These are phyloP conservation scores for Penicillium brevicompactum DNA, from an alignment of 2,329 filamentous ascomycete species.

Conservation along the genomic window DNA sequence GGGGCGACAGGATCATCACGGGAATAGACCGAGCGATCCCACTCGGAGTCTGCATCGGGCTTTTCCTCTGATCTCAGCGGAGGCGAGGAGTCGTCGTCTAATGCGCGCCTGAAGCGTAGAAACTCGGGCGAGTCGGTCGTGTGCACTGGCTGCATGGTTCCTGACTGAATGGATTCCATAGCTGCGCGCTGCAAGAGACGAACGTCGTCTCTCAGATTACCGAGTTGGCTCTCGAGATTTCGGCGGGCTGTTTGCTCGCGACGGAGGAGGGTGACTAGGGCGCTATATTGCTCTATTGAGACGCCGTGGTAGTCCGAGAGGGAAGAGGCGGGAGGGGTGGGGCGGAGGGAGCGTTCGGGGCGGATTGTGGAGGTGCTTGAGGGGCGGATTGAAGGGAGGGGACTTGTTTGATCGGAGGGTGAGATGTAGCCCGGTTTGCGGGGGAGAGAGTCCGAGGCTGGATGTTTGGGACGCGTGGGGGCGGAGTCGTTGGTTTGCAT, in stretches of 20 bases:
- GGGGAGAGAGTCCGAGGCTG: conserved; percentile 10
- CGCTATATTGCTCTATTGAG: conserved; percentile 51
- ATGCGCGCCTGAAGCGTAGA: conserved; percentile 29
- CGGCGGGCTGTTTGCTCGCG: conserved; percentile 50
- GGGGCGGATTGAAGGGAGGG: conserved; percentile 25
- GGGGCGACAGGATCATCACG: conserved; percentile 28
- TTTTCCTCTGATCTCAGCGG: conserved; percentile 18
- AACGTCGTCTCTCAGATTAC: conserved; percentile 44
- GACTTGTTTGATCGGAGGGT: conserved; percentile 15
- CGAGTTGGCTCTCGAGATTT: conserved; percentile 47
- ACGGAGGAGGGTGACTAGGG: conserved; percentile 48
- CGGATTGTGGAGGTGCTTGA: conserved; percentile 35
- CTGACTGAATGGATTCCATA: conserved; percentile 32
- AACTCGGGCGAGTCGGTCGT: conserved; percentile 35
- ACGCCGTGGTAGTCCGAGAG: conserved; percentile 37
- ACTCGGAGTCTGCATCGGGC: conserved; percentile 31
- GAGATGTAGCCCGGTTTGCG: conserved; percentile 18
- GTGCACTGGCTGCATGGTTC: conserved; percentile 37
- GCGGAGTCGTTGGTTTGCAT: conserved; percentile 42
- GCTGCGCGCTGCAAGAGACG: conserved; percentile 37
- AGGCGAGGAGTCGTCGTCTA: conserved; percentile 21
- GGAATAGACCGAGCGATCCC: conserved; percentile 17
- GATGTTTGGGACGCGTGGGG: conserved; percentile 11
- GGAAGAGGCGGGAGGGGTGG: conserved; percentile 34
- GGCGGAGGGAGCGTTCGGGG: conserved; percentile 32